These are phyloP conservation scores for Cladosporium oxysporum DNA, from an alignment of 2,329 filamentous ascomycete species.

Conservation along the genomic window DNA sequence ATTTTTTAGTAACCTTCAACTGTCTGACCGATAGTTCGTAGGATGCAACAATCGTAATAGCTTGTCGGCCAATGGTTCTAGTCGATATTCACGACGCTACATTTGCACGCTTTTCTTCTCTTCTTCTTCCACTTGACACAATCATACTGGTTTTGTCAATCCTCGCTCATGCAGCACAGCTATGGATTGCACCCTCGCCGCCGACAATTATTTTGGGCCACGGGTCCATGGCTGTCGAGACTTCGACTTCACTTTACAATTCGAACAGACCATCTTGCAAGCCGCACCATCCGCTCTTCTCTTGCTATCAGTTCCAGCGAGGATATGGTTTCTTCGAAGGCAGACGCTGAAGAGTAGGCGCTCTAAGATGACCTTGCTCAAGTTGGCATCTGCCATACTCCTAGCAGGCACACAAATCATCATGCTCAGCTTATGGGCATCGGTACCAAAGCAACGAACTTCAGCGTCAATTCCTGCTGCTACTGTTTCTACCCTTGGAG, in stretches of 20 bases:
- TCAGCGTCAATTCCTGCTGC: conserved; percentile 25
- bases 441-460: conserved; percentile 22
- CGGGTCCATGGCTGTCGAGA: neutral
- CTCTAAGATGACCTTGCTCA: conserved; percentile 21
- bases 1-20: too few relatives aligned
- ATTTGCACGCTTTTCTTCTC: neutral
- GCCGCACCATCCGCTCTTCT: conserved; percentile 27
- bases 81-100: neutral
- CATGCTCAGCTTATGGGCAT: conserved; percentile 24
- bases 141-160: neutral
- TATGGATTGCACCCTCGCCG: neutral
- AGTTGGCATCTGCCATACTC: conserved; percentile 22
- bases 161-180: neutral
- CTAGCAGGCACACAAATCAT: conserved; percentile 25
- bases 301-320: conserved; percentile 23
- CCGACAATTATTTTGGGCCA: conserved; percentile 5
- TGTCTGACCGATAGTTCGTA: too few relatives aligned
- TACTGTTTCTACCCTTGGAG: conserved; percentile 24
- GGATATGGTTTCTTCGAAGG: conserved; percentile 23
- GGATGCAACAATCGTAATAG: neutral
- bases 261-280: conserved; percentile 30
- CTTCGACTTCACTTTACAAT: conserved; percentile 32
- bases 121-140: neutral
- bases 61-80: neutral
- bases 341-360: conserved; percentile 25